A percentile compares a stretch with the other conserved stretches of the same genome.
Evolutionary conservation across 2,329 filamentous ascomycete species (phyloP).

Genomic region (Laburnicola sp.): DNA sequence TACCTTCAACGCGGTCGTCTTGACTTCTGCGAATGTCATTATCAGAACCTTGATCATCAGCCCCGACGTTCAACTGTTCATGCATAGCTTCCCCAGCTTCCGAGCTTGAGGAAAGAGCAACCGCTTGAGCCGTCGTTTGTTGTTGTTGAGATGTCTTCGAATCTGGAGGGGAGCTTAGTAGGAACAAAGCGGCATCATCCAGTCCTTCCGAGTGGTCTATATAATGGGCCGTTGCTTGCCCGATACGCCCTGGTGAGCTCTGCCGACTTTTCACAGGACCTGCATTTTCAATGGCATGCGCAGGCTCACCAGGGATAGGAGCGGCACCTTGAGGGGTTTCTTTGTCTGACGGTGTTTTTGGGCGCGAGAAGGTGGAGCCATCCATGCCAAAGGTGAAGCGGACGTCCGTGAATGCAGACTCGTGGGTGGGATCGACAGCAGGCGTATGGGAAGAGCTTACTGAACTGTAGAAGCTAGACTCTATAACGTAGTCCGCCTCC

Average conservation of each 20-base stretch:
- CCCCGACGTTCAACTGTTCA: conserved; percentile 1
- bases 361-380: conserved; percentile 30
- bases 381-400: conserved; percentile 44
- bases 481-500: conserved; percentile 31
- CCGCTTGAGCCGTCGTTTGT: conserved; percentile 9
- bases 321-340: neutral
- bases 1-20: neutral
- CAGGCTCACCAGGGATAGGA: neutral
- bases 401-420: conserved; percentile 42
- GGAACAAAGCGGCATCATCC: neutral
- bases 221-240: neutral
- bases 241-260: neutral
- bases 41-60: neutral
- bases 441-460: conserved; percentile 30
- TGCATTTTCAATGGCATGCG: neutral
- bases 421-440: conserved; percentile 33
- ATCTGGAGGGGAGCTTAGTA: neutral
- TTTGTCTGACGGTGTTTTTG: neutral
- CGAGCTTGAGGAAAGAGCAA: conserved; percentile 19
- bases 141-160: neutral
- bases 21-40: neutral
- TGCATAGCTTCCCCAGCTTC: conserved; percentile 9
- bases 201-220: neutral
- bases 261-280: neutral
- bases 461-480: conserved; percentile 42